phyloP scores from a whole-genome alignment of 345 rosid genomes.

The Heritiera littoralis region DNA sequence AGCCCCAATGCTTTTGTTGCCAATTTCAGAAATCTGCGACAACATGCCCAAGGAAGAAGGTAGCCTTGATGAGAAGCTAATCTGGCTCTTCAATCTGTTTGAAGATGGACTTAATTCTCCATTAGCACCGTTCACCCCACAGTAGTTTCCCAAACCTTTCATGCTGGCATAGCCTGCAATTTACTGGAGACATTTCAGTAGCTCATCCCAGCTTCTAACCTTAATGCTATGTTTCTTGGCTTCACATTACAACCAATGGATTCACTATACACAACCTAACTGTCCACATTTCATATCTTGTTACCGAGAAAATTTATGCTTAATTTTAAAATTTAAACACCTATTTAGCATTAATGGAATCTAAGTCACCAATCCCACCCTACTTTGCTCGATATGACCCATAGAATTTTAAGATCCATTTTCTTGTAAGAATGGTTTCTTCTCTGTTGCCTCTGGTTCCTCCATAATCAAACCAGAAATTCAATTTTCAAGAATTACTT shows the following conservation, averaged over 20 bases:
- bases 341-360: not conserved
- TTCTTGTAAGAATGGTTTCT: not conserved
- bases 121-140: slow-evolving; percentile 40
- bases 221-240: not conserved
- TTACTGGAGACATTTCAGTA: slow-evolving; percentile 28
- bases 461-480: not conserved
- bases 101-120: slow-evolving; percentile 54
- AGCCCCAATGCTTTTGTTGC: slow-evolving; percentile 35
- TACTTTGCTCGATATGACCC: not conserved
- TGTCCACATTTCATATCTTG: not conserved
- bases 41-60: slow-evolving; percentile 73
- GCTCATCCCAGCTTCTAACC: slow-evolving; percentile 20
- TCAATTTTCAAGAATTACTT: not conserved
- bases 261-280: not conserved
- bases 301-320: not conserved
- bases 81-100: slow-evolving; percentile 54
- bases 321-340: not conserved
- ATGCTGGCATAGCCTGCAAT: slow-evolving; percentile 58
- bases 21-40: slow-evolving; percentile 67
- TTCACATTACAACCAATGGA: not conserved
- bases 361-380: not conserved
- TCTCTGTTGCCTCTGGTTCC: not conserved
- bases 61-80: slow-evolving; percentile 55
- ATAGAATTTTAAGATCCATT: not conserved
- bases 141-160: slow-evolving; percentile 52